Conservation (phyloP, 2,329 filamentous ascomycete species). For the Exophiala xenobiotica region DNA sequence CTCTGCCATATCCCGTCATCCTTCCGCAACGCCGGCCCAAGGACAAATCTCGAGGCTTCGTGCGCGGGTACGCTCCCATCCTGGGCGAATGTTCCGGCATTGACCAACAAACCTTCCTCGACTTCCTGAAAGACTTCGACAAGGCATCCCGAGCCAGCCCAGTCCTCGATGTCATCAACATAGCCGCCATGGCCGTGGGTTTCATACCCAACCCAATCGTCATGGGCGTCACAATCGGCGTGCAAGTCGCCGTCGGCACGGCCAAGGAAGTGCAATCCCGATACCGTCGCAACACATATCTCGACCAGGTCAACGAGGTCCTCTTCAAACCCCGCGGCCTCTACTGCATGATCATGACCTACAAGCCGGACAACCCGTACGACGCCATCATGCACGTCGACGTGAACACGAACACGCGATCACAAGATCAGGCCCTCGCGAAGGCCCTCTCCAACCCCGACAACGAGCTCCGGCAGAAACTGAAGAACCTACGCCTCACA, state of each 20-base stretch:
- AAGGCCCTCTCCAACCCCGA: slow-evolving; percentile 31
- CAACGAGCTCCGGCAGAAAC: slow-evolving; percentile 12
- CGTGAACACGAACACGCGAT: slow-evolving; percentile 34
- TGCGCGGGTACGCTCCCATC: slow-evolving; percentile 54
- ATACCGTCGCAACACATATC: slow-evolving; percentile 51
- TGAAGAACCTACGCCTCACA: slow-evolving; percentile 20
- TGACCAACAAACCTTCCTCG: slow-evolving; percentile 49
- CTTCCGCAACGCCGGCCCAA: slow-evolving; percentile 54
- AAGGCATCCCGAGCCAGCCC: slow-evolving; percentile 21
- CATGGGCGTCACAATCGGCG: slow-evolving; percentile 26
- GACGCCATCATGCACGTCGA: slow-evolving; percentile 29
- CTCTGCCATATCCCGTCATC: slow-evolving; percentile 47
- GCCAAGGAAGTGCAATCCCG: slow-evolving; percentile 28
- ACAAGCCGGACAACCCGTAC: slow-evolving; percentile 42
- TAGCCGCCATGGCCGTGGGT: slow-evolving; percentile 25
- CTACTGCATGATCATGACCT: slow-evolving; percentile 56
- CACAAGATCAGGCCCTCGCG: slow-evolving; percentile 32
- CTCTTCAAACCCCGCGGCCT: slow-evolving; percentile 59
- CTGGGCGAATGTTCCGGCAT: slow-evolving; percentile 47
- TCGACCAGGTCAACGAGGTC: slow-evolving; percentile 56
- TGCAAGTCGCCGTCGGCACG: slow-evolving; percentile 19
- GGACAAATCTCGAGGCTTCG: slow-evolving; percentile 50
- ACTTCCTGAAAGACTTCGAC: slow-evolving; percentile 51
- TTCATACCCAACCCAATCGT: slow-evolving; percentile 25
- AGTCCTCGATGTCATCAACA: slow-evolving; percentile 28